These are phyloP conservation scores for Calonectria multiphialidica DNA, from an alignment of 2,329 filamentous ascomycete genomes.

Conservation along the genomic window DNA sequence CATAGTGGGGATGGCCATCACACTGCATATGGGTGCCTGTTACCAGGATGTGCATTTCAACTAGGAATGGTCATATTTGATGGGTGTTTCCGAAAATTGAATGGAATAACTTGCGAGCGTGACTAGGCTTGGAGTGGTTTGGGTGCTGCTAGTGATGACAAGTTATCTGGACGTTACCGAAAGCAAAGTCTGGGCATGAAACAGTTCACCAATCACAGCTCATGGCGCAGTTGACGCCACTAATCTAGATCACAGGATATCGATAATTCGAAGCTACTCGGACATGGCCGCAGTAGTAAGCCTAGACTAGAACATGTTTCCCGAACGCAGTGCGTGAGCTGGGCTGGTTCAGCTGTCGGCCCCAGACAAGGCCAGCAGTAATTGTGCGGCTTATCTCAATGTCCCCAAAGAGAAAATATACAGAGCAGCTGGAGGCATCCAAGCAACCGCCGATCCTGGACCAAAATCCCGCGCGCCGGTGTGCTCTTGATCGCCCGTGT, in stretches of 20 bases:
- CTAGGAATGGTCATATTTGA: neutral
- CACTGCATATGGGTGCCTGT: neutral
- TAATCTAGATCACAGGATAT: constrained; percentile 22
- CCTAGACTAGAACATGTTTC: neutral
- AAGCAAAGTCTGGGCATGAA: neutral
- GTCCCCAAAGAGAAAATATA: no score
- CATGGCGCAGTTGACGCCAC: constrained; percentile 33
- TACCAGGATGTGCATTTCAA: neutral
- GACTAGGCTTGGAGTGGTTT: neutral
- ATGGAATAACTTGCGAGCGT: neutral
- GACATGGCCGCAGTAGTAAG: neutral
- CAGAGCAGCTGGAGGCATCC: neutral
- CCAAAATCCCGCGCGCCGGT: neutral
- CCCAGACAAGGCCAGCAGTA: neutral
- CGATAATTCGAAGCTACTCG: neutral
- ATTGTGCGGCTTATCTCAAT: neutral
- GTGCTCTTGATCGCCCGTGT: neutral
- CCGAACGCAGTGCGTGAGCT: neutral
- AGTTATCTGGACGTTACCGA: neutral
- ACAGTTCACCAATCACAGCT: neutral
- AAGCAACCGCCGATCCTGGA: neutral
- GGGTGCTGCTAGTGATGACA: neutral
- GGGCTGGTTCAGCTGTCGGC: neutral
- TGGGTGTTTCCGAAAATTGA: neutral
- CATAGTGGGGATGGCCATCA: neutral